A percentile compares a stretch with the other conserved stretches of the same genome.
phyloP scores from a whole-genome alignment of 768 basidiomycete species.

The Tricholomella constricta region DNA sequence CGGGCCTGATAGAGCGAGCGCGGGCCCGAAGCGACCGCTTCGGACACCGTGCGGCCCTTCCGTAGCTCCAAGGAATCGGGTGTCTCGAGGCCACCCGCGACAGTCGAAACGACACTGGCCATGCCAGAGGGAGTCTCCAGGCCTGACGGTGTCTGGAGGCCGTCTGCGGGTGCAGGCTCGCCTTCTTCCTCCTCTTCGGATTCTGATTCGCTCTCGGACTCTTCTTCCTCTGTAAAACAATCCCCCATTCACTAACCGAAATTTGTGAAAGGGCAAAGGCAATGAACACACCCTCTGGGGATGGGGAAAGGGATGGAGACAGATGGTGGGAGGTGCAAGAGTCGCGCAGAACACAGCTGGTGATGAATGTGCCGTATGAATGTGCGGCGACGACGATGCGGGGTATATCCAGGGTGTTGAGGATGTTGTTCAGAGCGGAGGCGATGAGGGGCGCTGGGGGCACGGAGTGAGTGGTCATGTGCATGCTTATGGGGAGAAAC shows the following conservation, averaged over 20 bases:
- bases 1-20: slow-evolving; percentile 91
- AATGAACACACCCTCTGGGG: too few species aligned
- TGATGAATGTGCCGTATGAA: slow-evolving; percentile 63
- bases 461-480: slow-evolving; percentile 52
- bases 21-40: slow-evolving; percentile 69
- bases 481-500: slow-evolving; percentile 60
- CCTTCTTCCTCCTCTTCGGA: slow-evolving; percentile 68
- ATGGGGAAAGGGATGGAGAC: too few species aligned
- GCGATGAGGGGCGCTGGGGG: slow-evolving; percentile 43
- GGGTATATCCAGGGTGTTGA: slow-evolving; percentile 41
- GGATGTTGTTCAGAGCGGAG: slow-evolving; percentile 42
- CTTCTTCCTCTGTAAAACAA: slow-evolving; percentile 53
- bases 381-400: slow-evolving; percentile 52
- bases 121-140: slow-evolving; percentile 96
- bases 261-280: too few species aligned
- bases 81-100: slow-evolving; percentile 96
- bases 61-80: slow-evolving; percentile 97
- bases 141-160: slow-evolving; percentile 91
- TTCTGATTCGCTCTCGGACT: slow-evolving; percentile 28
- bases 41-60: slow-evolving; percentile 69
- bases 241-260: too few species aligned
- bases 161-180: slow-evolving; percentile 68
- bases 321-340: slow-evolving; percentile 18
- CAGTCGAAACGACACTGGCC: slow-evolving; percentile 93
- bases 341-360: slow-evolving; percentile 54